phyloP scores from a whole-genome alignment of 106 monocot genomes.

The Agapanthus africanus region DNA sequence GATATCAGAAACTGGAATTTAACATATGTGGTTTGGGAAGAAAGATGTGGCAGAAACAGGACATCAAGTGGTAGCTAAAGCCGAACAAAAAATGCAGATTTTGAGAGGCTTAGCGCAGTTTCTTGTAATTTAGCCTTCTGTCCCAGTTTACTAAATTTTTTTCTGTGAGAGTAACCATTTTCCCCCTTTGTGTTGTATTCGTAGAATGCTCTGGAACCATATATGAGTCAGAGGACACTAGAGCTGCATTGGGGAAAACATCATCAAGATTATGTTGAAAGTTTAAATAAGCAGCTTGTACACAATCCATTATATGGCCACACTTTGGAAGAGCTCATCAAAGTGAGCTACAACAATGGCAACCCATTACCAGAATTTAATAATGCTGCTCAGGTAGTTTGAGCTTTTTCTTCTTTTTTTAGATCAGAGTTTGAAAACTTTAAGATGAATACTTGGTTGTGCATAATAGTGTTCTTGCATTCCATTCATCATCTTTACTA shows the following conservation, averaged over 20 bases:
- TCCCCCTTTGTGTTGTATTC: slow-evolving; percentile 2
- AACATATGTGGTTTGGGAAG: no score
- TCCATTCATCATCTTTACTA: neutral
- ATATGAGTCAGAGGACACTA: slow-evolving; percentile 84
- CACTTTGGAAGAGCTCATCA: slow-evolving; percentile 83
- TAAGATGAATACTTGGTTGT: neutral
- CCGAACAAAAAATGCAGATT: no score
- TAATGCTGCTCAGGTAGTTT: slow-evolving; percentile 70
- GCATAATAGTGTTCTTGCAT: neutral
- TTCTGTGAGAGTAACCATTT: neutral
- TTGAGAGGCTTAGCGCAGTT: no score
- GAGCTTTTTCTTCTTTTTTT: neutral
- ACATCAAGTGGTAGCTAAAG: no score
- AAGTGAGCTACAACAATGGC: slow-evolving; percentile 86
- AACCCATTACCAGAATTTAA: slow-evolving; percentile 93
- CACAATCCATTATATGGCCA: slow-evolving; percentile 68
- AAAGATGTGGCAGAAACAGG: no score
- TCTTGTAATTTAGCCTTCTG: neutral
- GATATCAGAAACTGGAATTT: no score
- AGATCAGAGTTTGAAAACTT: neutral
- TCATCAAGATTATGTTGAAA: slow-evolving; percentile 66
- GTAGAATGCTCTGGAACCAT: slow-evolving; percentile 88
- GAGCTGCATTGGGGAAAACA: slow-evolving; percentile 87
- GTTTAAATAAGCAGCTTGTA: slow-evolving; percentile 77
- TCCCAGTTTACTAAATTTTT: neutral